Percentiles rank a stretch among this genome's conserved stretches.
Conservation (phyloP, 208 protist genomes). For the Endotrypanum monterogeii region DNA sequence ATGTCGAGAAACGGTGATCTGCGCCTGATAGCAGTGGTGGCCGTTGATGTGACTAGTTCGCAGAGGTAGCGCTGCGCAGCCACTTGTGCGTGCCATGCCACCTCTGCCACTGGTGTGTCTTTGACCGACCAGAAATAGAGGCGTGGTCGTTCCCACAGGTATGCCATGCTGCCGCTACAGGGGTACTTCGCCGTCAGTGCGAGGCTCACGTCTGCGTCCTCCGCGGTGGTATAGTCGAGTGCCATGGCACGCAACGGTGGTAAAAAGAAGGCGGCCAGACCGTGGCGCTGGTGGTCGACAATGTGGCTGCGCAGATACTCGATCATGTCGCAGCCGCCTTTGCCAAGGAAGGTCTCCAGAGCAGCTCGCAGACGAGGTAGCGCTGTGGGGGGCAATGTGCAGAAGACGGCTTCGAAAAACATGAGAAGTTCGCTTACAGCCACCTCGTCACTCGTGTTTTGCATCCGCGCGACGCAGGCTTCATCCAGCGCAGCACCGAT, state of each 20-base stretch:
- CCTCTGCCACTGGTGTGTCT: constrained; percentile 37
- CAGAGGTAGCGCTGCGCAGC: constrained; percentile 31
- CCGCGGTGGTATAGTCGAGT: constrained; percentile 53
- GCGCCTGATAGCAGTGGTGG: not conserved
- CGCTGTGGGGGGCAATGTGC: constrained; percentile 16
- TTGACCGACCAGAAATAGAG: constrained; percentile 42
- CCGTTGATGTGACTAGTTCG: constrained; percentile 18
- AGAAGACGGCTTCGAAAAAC: constrained; percentile 49
- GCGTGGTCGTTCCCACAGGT: constrained; percentile 56
- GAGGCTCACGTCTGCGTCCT: constrained; percentile 30
- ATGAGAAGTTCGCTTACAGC: constrained; percentile 50
- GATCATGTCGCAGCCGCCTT: constrained; percentile 24
- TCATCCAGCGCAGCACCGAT: constrained; percentile 24
- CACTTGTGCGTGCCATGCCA: constrained; percentile 35
- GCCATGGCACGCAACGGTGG: constrained; percentile 73
- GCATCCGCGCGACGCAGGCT: constrained; percentile 9
- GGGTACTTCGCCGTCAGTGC: constrained; percentile 32
- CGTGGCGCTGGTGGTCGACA: constrained; percentile 38
- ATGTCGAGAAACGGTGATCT: constrained; percentile 43
- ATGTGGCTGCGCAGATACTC: constrained; percentile 46
- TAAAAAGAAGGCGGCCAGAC: constrained; percentile 63
- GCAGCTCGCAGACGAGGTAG: constrained; percentile 29
- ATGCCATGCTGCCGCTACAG: constrained; percentile 41
- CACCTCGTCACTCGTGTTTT: constrained; percentile 17
- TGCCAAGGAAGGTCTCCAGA: constrained; percentile 33